These are phyloP conservation scores for Lobosporangium transversale DNA, from an alignment of 192 early-diverging fungal genomes.

Conservation along the genomic window DNA sequence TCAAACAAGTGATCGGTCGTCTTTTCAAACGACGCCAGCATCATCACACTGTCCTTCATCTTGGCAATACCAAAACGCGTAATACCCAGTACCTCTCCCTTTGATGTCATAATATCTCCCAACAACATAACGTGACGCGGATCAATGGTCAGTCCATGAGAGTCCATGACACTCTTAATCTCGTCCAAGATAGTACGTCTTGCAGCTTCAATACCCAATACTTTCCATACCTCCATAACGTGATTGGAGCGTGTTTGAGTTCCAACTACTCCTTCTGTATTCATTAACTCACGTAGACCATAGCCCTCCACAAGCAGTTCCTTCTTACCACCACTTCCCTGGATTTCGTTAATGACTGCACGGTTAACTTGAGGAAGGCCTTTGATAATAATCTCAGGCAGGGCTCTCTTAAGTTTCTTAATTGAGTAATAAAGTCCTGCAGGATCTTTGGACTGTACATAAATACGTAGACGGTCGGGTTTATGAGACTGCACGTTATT, in stretches of 20 bases:
- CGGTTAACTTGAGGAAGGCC: constrained; percentile 86
- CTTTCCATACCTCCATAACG: constrained; percentile 89
- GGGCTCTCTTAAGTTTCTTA: constrained; percentile 83
- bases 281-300: constrained; percentile 94
- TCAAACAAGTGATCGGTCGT: constrained; percentile 99
- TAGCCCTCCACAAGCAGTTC: constrained; percentile 93
- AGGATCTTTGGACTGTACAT: constrained; percentile 68
- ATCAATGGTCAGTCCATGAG: constrained; percentile 95
- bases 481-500: constrained; percentile 70
- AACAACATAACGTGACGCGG: constrained; percentile 95
- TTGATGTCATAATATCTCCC: constrained; percentile 97
- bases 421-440: constrained; percentile 75
- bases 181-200: constrained; percentile 90
- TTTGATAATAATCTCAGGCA: constrained; percentile 90
- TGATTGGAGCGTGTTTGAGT: constrained; percentile 85
- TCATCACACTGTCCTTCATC: constrained; percentile 99
- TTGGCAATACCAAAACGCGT: constrained; percentile 99
- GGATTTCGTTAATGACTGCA: constrained; percentile 84
- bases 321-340: constrained; percentile 62
- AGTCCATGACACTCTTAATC: constrained; percentile 85
- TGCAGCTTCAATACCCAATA: constrained; percentile 97
- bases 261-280: constrained; percentile 90
- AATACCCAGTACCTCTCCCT: constrained; percentile 98
- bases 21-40: constrained; percentile 99
- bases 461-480: constrained; percentile 73